Conservation (phyloP, 495 filamentous ascomycete genomes). For the Talaromyces borbonicus region DNA sequence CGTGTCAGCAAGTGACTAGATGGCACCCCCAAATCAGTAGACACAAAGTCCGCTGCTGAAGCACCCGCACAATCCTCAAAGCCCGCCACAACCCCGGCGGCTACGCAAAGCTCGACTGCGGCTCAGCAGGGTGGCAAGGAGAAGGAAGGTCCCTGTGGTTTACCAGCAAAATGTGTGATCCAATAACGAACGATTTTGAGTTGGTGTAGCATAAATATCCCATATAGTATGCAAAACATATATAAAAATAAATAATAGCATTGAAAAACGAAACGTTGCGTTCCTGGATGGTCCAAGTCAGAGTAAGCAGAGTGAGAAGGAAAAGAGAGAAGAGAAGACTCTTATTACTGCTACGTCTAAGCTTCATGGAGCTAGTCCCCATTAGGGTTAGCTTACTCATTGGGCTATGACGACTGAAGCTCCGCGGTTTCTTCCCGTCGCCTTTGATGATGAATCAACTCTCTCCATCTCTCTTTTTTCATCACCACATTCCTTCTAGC, state of each 20-base stretch:
- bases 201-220: conserved; percentile 41
- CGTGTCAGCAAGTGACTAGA: conserved; percentile 80
- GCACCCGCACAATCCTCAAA: conserved; percentile 15
- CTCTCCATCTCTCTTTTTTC: not conserved
- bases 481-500: not conserved
- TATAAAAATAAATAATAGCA: conserved; percentile 7
- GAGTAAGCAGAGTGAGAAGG: not conserved
- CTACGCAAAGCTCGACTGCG: conserved; percentile 9
- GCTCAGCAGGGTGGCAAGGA: conserved; percentile 23
- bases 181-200: too few species aligned
- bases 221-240: conserved; percentile 12
- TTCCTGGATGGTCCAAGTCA: too few species aligned
- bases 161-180: conserved; percentile 60
- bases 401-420: not conserved
- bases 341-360: too few species aligned
- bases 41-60: conserved; percentile 19
- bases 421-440: not conserved
- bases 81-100: conserved; percentile 9
- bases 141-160: conserved; percentile 54
- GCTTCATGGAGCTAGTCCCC: not conserved
- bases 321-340: not conserved
- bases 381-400: not conserved
- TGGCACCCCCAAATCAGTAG: conserved; percentile 38
- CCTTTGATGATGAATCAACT: conserved; percentile 3
- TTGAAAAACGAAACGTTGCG: too few species aligned